Percentiles rank a stretch among this genome's conserved stretches.
phyloP scores from a whole-genome alignment of 768 basidiomycete genomes.

The Paxillus ammoniavirescens region DNA sequence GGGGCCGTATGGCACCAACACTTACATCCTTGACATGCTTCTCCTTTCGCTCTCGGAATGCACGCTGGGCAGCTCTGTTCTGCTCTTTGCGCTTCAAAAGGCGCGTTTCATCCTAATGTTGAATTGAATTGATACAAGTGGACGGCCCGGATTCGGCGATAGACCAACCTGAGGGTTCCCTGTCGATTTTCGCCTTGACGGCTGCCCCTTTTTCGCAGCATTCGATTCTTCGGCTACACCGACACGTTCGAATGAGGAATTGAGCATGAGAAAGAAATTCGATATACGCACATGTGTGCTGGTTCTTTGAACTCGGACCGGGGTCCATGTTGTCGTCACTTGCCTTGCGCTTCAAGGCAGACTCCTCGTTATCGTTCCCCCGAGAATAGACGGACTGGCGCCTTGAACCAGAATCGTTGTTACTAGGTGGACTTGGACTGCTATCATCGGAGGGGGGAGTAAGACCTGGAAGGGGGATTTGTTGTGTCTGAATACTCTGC shows the following conservation, averaged over 20 bases:
- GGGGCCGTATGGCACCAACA: slow-evolving; percentile 14
- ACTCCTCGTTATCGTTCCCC: slow-evolving; percentile 42
- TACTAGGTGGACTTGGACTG: slow-evolving; percentile 72
- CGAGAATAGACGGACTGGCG: slow-evolving; percentile 18
- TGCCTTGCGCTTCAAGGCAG: slow-evolving; percentile 74
- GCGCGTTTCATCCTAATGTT: slow-evolving; percentile 63
- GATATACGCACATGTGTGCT: slow-evolving; percentile 54
- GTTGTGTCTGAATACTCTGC: slow-evolving; percentile 47
- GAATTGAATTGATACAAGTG: slow-evolving; percentile 6
- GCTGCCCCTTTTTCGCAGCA: slow-evolving; percentile 23
- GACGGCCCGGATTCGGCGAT: not conserved
- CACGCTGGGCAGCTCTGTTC: slow-evolving; percentile 95
- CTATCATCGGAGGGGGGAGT: slow-evolving; percentile 73
- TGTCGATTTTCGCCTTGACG: slow-evolving; percentile 40
- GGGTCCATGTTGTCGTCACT: slow-evolving; percentile 60
- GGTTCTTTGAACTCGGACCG: slow-evolving; percentile 65
- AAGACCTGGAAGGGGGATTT: slow-evolving; percentile 47
- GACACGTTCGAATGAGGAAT: slow-evolving; percentile 2
- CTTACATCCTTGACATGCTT: slow-evolving; percentile 95
- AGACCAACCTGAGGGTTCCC: slow-evolving; percentile 35
- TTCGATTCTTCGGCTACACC: slow-evolving; percentile 22
- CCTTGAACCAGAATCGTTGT: slow-evolving; percentile 27
- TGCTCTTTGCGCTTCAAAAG: slow-evolving; percentile 92
- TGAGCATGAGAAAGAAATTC: not conserved
- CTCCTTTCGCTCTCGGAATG: slow-evolving; percentile 96